Conservation (phyloP, 331 rosid genomes). For the Erythrophleum ivorense region DNA sequence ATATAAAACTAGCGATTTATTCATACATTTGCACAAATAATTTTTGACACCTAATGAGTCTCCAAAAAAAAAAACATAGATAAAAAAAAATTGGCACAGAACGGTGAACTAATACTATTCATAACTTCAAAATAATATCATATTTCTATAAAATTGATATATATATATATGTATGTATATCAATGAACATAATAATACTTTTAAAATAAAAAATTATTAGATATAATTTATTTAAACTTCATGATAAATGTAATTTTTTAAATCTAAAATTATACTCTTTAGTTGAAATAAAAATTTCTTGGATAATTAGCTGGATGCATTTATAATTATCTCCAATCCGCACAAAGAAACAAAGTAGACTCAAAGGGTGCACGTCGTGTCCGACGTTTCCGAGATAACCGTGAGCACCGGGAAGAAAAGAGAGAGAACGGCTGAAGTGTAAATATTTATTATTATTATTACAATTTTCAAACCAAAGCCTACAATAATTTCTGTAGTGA, state of each 20-base stretch:
- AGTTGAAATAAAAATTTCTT: background rate
- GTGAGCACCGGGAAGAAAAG: background rate
- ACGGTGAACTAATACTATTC: no score
- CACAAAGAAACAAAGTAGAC: background rate
- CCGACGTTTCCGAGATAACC: background rate
- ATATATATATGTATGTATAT: no score
- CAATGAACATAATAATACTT: no score
- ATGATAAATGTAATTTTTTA: background rate
- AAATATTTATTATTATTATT: background rate
- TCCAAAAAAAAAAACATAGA: no score
- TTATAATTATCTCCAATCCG: background rate
- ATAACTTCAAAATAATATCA: no score
- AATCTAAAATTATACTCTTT: background rate
- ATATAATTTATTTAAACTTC: background rate
- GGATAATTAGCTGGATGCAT: background rate
- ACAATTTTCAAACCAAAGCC: constrained; percentile 6
- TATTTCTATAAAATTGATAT: no score
- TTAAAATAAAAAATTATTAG: no score
- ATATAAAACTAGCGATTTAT: no score
- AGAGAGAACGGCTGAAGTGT: background rate
- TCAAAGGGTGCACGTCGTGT: constrained; percentile 39
- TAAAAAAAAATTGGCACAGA: no score
- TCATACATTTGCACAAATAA: no score
- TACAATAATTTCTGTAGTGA: constrained; percentile 36
- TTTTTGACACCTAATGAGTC: no score